Percentiles rank a stretch among this genome's conserved stretches.
phyloP scores from a whole-genome alignment of 805 yeast species.

The Schwanniomyces yamadae region DNA sequence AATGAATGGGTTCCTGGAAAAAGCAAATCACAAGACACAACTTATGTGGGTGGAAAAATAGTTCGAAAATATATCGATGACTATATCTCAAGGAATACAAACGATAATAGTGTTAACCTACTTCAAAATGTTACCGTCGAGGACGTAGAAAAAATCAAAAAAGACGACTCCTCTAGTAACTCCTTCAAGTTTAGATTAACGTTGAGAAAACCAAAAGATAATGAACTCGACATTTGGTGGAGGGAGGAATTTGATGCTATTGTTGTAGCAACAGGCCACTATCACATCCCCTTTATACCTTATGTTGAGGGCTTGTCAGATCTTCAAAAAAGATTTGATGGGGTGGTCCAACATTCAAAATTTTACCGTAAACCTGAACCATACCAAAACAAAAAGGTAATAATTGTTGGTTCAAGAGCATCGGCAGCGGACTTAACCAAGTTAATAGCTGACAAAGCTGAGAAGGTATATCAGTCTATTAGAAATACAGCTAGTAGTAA shows the following conservation, averaged over 20 bases:
- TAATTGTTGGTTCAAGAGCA: slow-evolving; percentile 21
- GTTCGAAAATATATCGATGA: slow-evolving; percentile 28
- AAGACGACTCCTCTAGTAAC: slow-evolving; percentile 1
- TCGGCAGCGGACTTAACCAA: slow-evolving; percentile 30
- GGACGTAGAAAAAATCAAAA: slow-evolving; percentile 23
- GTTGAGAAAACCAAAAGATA: slow-evolving; percentile 14
- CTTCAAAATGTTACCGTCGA: slow-evolving; percentile 38
- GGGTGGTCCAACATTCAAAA: slow-evolving; percentile 44
- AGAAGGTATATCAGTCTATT: slow-evolving; percentile 30
- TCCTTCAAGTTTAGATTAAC: slow-evolving; percentile 20
- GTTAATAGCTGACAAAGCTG: slow-evolving; percentile 19
- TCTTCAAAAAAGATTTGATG: slow-evolving; percentile 29
- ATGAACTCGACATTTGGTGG: slow-evolving; percentile 34
- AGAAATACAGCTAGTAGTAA: slow-evolving; percentile 10
- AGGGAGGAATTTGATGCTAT: slow-evolving; percentile 40
- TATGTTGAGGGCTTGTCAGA: slow-evolving; percentile 38
- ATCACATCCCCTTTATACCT: slow-evolving; percentile 47
- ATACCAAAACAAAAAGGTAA: slow-evolving; percentile 34
- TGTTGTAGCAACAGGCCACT: slow-evolving; percentile 49
- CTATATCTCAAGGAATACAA: slow-evolving; percentile 22
- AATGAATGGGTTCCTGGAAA: slow-evolving; percentile 31
- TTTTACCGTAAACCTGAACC: slow-evolving; percentile 33
- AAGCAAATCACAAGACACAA: slow-evolving; percentile 16
- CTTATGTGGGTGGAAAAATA: slow-evolving; percentile 25
- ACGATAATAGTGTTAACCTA: slow-evolving; percentile 20